phyloP scores from a whole-genome alignment of 768 basidiomycete genomes.

The Mycena amicta region DNA sequence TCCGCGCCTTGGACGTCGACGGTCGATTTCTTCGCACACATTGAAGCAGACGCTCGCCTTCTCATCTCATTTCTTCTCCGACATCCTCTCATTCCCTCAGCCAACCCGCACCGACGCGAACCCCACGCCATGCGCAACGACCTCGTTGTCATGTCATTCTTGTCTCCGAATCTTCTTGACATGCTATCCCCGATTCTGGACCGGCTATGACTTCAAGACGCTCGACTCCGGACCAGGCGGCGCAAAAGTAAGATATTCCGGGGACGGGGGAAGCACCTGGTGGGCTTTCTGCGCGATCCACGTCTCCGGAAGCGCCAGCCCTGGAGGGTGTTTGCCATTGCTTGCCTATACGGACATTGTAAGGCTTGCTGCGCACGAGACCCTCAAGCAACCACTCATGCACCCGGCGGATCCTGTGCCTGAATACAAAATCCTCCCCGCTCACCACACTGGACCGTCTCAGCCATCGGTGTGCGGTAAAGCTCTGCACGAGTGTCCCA shows the following conservation, averaged over 20 bases:
- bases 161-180: constrained; percentile 52
- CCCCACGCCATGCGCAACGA: constrained; percentile 35
- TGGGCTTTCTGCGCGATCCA: constrained; percentile 31
- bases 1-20: constrained; percentile 53
- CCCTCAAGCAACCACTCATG: constrained; percentile 34
- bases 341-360: constrained; percentile 41
- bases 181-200: constrained; percentile 48
- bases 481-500: not conserved
- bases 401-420: not conserved
- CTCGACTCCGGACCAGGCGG: constrained; percentile 47
- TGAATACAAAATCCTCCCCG: not conserved
- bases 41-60: constrained; percentile 53
- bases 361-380: constrained; percentile 35
- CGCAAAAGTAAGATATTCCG: constrained; percentile 54
- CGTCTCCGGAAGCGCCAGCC: constrained; percentile 39
- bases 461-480: not conserved
- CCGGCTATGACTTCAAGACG: constrained; percentile 32
- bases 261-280: constrained; percentile 38
- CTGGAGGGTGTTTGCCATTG: constrained; percentile 47
- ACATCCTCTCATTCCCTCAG: constrained; percentile 54
- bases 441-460: not conserved
- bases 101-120: constrained; percentile 34
- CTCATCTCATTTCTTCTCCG: too few relatives aligned
- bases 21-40: constrained; percentile 58
- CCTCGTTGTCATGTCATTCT: constrained; percentile 48